Percentiles rank a stretch among this genome's conserved stretches.
Evolutionary conservation across 2,329 filamentous ascomycete species (phyloP).

Genomic region (Fusarium hainanense): DNA sequence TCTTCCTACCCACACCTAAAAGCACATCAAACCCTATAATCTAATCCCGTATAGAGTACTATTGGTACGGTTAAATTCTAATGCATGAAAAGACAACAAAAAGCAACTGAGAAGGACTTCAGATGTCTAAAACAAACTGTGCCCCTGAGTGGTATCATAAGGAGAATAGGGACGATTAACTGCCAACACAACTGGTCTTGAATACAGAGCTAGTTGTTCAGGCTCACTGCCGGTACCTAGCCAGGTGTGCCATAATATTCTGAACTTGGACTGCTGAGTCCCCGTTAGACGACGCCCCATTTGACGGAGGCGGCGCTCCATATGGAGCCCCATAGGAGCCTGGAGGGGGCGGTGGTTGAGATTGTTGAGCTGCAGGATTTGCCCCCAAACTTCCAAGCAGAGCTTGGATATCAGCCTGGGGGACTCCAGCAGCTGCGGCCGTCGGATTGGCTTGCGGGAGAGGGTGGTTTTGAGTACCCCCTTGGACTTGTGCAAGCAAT

Average conservation of each 20-base stretch:
- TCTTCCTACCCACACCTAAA: constrained; percentile 7
- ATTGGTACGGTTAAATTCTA: constrained; percentile 21
- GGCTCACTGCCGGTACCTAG: constrained; percentile 68
- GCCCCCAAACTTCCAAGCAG: constrained; percentile 56
- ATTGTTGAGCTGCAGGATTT: constrained; percentile 38
- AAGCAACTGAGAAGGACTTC: constrained; percentile 11
- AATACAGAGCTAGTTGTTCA: neutral
- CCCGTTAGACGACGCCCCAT: constrained; percentile 44
- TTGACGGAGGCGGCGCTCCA: constrained; percentile 46
- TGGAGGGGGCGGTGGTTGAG: constrained; percentile 21
- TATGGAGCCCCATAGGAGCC: constrained; percentile 48
- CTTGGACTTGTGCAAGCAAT: constrained; percentile 69
- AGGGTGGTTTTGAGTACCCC: constrained; percentile 29
- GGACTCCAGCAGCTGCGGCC: constrained; percentile 41
- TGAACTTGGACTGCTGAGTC: constrained; percentile 67
- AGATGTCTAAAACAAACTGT: constrained; percentile 25
- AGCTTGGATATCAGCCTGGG: constrained; percentile 59
- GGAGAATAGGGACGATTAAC: constrained; percentile 16
- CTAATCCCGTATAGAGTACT: constrained; percentile 19
- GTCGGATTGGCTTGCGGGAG: constrained; percentile 32
- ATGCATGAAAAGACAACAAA: constrained; percentile 20
- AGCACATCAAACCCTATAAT: constrained; percentile 8
- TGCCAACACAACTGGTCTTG: neutral
- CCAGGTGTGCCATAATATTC: constrained; percentile 80
- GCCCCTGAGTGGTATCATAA: constrained; percentile 32